phyloP scores from a whole-genome alignment of 2,329 filamentous ascomycete species.

The Pseudocercospora eumusae region DNA sequence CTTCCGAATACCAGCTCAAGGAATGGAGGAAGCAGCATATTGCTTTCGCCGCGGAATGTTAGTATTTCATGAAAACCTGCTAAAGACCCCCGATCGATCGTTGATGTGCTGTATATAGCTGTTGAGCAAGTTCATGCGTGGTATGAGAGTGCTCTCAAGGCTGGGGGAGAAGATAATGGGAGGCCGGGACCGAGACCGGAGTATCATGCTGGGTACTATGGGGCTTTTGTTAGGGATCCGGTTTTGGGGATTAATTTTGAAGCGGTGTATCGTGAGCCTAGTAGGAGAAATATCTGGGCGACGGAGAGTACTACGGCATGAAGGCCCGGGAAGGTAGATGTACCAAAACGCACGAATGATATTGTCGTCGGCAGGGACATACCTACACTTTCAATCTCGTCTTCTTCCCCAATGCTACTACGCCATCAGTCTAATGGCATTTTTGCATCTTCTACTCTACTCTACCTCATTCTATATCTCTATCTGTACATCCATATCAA shows the following conservation, averaged over 20 bases:
- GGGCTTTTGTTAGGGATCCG: slow-evolving; percentile 19
- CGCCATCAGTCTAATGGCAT: too few relatives aligned
- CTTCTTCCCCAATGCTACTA: too few relatives aligned
- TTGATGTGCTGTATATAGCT: background rate
- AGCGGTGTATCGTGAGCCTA: background rate
- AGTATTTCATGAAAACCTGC: background rate
- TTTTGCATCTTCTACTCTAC: too few relatives aligned
- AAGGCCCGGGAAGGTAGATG: background rate
- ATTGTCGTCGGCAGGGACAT: too few relatives aligned
- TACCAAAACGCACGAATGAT: too few relatives aligned
- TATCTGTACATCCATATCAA: too few relatives aligned
- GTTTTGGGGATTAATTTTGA: slow-evolving; percentile 17
- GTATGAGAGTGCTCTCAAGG: slow-evolving; percentile 18
- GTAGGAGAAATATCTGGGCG: background rate
- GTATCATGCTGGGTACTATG: slow-evolving; percentile 23
- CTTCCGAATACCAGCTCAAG: slow-evolving; percentile 1
- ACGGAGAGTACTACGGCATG: background rate
- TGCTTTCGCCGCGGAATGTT: slow-evolving; percentile 14
- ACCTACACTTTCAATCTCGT: too few relatives aligned
- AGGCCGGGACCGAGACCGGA: slow-evolving; percentile 14
- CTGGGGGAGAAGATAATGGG: slow-evolving; percentile 22
- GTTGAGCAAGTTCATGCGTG: slow-evolving; percentile 17
- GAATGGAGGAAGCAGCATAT: slow-evolving; percentile 17
- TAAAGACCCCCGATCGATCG: background rate
- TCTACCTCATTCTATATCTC: too few relatives aligned